Evolutionary conservation across 176 grass and related monocot species (phyloP).

Genomic region (Elaeis guineensis): DNA sequence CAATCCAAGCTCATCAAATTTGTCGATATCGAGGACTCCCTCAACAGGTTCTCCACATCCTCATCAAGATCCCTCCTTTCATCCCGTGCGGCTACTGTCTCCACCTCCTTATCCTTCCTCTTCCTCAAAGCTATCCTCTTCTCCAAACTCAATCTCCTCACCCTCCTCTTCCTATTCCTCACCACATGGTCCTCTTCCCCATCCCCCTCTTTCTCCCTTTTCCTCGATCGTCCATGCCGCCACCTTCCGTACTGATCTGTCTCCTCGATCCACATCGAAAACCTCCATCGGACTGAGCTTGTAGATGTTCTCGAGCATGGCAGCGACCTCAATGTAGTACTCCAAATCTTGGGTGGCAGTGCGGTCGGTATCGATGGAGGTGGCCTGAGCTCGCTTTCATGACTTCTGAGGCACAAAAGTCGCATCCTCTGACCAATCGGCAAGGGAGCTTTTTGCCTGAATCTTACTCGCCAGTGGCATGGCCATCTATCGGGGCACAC

Average conservation of each 20-base stretch:
- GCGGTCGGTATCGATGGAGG: neutral
- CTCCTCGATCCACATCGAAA: constrained; percentile 20
- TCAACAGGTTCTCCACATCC: constrained; percentile 42
- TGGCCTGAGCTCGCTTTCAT: neutral
- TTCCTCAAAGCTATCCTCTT: constrained; percentile 44
- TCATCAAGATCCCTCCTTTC: constrained; percentile 19
- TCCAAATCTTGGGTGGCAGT: constrained; percentile 22
- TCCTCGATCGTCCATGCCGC: constrained; percentile 17
- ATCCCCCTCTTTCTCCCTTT: constrained; percentile 16
- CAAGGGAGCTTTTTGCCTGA: neutral
- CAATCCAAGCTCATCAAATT: constrained; percentile 72
- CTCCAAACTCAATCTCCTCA: too few relatives aligned
- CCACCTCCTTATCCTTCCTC: constrained; percentile 8
- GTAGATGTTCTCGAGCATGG: constrained; percentile 80
- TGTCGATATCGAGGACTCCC: constrained; percentile 45
- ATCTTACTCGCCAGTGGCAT: neutral
- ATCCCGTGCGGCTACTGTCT: neutral
- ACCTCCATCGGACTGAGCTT: constrained; percentile 65
- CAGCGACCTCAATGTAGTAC: constrained; percentile 75
- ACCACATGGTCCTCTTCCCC: constrained; percentile 27
- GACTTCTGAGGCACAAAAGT: constrained; percentile 43
- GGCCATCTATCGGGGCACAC: constrained; percentile 14
- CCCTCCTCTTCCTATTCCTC: constrained; percentile 28
- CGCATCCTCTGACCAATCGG: constrained; percentile 59
- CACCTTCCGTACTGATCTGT: neutral